Evolutionary conservation across 306 rosid genomes (phyloP), one percentile per base, ranked within the genome.

Genomic region (Pterocarpus macrocarpus): DNA sequence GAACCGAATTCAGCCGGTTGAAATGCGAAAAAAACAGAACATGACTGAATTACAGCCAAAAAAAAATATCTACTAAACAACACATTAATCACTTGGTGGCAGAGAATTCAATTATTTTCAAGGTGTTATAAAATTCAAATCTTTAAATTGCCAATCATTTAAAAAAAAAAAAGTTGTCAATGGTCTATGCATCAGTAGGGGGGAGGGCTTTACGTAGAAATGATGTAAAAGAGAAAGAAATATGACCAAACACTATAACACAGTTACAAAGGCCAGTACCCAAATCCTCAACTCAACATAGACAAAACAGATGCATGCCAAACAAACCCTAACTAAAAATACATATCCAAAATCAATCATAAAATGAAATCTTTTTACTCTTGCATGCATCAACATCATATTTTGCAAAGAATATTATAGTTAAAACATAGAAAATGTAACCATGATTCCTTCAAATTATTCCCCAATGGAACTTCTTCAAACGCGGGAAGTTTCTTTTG

Each of bases 331-430:
- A 80, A 44, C 69, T 47, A 77, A 77, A 35, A 82, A 63, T 75
- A 82, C 76, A 80, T 69, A 66, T 75, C 71, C 52, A 69, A 69
- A 79, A 77, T 73, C 81, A 78, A 77, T 81, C 83, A 85, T 50
- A 73, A 80, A 73, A 82, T 44, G 63, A 69, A 86, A 75, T 74
- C 76, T 17, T n/a, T 68, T 78, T 55, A 63, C 83, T 72, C 75
- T 50, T 61, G 76, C 86, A 86, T 84, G 78, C 87, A 85, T 15
- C 10, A 8, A 85, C 30, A 55, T 55, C 28, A 15, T 69, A 82
- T 82, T 78, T 61, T 32, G 87, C 82, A 88, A 85, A 84, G 82
- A 87, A 81, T 84, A 28, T 63, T 78, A 64, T 83, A 67, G 16
- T 47, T 4, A 52, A 76, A 33, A 47, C 82, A 87, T 30, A 47